Conservation (phyloP, 1,139 yeast genomes). For the Geotrichum reessii region DNA sequence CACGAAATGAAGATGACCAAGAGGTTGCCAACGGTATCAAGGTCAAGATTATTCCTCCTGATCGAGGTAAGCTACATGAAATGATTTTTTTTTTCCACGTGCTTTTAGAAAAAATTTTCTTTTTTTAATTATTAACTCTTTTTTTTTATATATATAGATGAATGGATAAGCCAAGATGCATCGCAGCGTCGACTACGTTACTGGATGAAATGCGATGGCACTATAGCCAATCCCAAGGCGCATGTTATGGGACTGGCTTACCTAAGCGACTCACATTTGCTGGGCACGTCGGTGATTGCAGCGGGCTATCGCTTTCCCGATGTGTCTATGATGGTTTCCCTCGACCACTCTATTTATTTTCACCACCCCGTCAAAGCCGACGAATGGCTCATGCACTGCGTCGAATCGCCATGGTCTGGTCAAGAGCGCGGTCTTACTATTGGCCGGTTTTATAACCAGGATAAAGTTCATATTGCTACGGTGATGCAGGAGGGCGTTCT, state of each 20-base stretch:
- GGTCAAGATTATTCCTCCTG: slow-evolving; percentile 28
- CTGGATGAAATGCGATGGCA: slow-evolving; percentile 43
- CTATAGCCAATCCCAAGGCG: slow-evolving; percentile 37
- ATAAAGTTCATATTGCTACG: slow-evolving; percentile 56
- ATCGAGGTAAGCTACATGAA: neutral
- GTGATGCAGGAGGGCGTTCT: slow-evolving; percentile 55
- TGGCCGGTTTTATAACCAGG: slow-evolving; percentile 51
- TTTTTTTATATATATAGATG: slow-evolving; percentile 17
- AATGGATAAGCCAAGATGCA: slow-evolving; percentile 8
- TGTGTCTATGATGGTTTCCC: slow-evolving; percentile 49
- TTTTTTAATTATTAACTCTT: slow-evolving; percentile 21
- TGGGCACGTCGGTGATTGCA: slow-evolving; percentile 46
- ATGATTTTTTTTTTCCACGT: neutral
- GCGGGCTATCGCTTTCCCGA: slow-evolving; percentile 41
- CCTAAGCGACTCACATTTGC: slow-evolving; percentile 54
- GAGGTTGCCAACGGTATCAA: slow-evolving; percentile 2
- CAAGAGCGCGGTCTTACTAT: slow-evolving; percentile 52
- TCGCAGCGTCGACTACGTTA: slow-evolving; percentile 29
- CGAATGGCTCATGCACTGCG: slow-evolving; percentile 51
- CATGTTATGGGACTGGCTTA: slow-evolving; percentile 60
- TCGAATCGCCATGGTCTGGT: slow-evolving; percentile 48
- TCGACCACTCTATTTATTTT: slow-evolving; percentile 66
- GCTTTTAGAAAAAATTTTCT: no score
- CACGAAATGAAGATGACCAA: neutral
- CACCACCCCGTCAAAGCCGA: slow-evolving; percentile 51